phyloP scores from a whole-genome alignment of 768 basidiomycete genomes.

The Austroboletus eburneus region DNA sequence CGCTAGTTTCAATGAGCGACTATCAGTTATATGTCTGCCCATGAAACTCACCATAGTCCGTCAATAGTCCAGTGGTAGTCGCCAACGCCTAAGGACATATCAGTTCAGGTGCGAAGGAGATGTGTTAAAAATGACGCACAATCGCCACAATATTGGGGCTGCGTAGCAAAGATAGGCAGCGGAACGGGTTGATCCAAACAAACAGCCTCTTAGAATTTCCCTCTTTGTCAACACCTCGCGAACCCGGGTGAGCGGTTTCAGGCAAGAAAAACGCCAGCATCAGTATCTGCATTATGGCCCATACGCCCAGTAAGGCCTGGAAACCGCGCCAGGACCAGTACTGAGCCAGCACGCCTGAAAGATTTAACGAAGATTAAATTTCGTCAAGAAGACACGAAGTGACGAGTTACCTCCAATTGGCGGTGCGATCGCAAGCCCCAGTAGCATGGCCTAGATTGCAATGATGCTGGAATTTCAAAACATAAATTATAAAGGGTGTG shows the following conservation, averaged over 20 bases:
- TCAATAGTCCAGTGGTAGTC: constrained; percentile 23
- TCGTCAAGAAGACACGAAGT: background rate
- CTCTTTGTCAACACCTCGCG: constrained; percentile 49
- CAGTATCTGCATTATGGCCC: constrained; percentile 38
- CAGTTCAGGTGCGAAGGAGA: background rate
- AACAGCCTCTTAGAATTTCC: constrained; percentile 21
- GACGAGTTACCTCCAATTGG: constrained; percentile 44
- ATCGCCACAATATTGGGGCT: constrained; percentile 56
- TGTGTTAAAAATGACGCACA: constrained; percentile 35
- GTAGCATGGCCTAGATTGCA: constrained; percentile 37
- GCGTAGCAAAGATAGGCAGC: constrained; percentile 45
- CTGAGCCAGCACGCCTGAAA: constrained; percentile 44
- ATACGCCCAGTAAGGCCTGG: constrained; percentile 43
- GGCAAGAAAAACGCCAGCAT: constrained; percentile 47
- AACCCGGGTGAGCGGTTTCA: constrained; percentile 62
- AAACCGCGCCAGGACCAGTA: constrained; percentile 66
- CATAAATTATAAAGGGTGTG: background rate
- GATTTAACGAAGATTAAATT: background rate
- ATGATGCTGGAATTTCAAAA: background rate
- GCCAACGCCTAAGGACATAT: constrained; percentile 39
- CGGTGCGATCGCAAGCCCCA: constrained; percentile 63
- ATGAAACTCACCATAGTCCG: constrained; percentile 34
- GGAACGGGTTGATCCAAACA: constrained; percentile 58
- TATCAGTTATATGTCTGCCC: no score
- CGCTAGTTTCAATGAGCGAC: constrained; percentile 14